Conservation (phyloP, 2,329 filamentous ascomycete species). For the Amauroascus verrucosus region DNA sequence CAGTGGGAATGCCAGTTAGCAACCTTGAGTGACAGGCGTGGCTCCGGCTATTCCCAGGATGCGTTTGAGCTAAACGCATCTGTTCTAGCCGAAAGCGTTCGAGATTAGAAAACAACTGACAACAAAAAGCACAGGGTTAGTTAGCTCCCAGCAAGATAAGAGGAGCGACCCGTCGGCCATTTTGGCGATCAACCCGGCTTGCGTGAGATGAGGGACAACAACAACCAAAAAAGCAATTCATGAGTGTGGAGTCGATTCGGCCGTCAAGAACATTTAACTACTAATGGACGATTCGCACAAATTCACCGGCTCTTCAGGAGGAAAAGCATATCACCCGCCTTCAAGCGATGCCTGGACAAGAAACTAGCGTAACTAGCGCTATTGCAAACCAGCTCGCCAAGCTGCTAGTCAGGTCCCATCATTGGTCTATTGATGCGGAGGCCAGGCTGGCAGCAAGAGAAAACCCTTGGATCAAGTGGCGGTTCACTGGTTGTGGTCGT, state of each 20-base stretch:
- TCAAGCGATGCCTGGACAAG: background rate
- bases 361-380: background rate
- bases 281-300: background rate
- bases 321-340: background rate
- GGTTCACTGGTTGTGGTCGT: background rate
- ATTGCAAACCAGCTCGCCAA: slow-evolving; percentile 2
- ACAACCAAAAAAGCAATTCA: background rate
- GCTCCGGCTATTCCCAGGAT: slow-evolving; percentile 13
- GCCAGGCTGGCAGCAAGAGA: background rate
- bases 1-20: background rate
- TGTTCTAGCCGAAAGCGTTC: slow-evolving; percentile 28
- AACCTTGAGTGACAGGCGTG: background rate
- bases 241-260: background rate
- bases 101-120: slow-evolving; percentile 34
- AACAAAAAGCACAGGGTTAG: background rate
- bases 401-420: slow-evolving; percentile 9
- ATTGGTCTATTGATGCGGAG: background rate
- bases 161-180: background rate
- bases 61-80: slow-evolving; percentile 26
- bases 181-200: background rate
- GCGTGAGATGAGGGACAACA: background rate
- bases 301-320: background rate
- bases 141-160: background rate
- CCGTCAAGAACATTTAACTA: no score
- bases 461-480: background rate